Evolutionary conservation across 495 filamentous ascomycete genomes (phyloP), one percentile per base, ranked within the genome.

Genomic region (Saxispiralis lemnorum): DNA sequence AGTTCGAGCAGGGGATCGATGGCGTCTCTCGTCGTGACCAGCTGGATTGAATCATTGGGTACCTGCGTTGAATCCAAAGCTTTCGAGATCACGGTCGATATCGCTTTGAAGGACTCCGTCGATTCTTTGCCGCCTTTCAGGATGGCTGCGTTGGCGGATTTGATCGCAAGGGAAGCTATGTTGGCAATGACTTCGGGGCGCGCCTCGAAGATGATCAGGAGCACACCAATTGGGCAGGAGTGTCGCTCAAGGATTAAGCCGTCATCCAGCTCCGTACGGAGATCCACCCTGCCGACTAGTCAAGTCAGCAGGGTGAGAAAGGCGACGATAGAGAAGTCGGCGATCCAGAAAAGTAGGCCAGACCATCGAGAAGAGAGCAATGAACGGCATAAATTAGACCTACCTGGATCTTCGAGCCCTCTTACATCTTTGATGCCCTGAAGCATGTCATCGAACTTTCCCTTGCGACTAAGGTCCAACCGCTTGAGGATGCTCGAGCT

Each of bases 121-220:
- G 89, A 94, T 61, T 99, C 89, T 59, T 93, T 94, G 40, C 89
- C 89, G 51, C 84, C 78, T 72, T 99, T 99, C 37, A 99, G 64
- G 47, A 99, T 96, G 44, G 87, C 89, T 19, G 89, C 80, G 65
- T 99, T 99, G 43, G 85, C 89, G 13, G 89, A 95, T 59, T 99
- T 99, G 50, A 99, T 79, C 10, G 92, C 85, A 31, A 99, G 68
- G n/a, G 92, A 80, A 42, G 88, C 83, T 47, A 99, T 96, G 56
- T 99, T 99, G 35, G 92, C 89, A 59, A 99, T 99, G 44, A 99
- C 92, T 59, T 99, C 89, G 7, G 89, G 89, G 21, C 89, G 81
- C 17, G 92, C 92, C 63, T 97, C 89, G 55, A 97, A 97, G 47
- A 97, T 96, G 51, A 96, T 93, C 38, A 97, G 68, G 18, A 99